These are phyloP conservation scores for Oidiodendron maius DNA, from an alignment of 495 filamentous ascomycete genomes.

Conservation along the genomic window DNA sequence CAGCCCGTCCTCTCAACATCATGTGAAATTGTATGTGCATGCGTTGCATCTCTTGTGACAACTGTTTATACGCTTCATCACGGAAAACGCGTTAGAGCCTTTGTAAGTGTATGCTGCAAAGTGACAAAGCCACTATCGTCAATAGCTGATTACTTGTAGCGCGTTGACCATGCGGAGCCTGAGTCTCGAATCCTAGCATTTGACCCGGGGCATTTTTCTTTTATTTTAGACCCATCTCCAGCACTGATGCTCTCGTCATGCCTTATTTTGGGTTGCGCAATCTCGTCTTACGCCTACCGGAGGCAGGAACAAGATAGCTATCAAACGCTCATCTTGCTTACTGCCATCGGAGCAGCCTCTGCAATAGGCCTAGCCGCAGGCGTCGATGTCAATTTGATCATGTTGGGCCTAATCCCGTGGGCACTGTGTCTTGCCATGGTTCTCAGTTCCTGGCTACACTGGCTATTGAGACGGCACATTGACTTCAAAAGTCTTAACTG, in stretches of 20 bases:
- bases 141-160: no score
- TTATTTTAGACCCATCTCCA: conserved; percentile 27
- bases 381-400: conserved; percentile 31
- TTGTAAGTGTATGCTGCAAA: neutral
- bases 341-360: conserved; percentile 25
- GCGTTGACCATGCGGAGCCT: neutral
- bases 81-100: conserved; percentile 8
- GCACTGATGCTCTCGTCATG: conserved; percentile 37
- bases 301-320: conserved; percentile 32
- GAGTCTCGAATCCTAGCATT: conserved; percentile 1
- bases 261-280: conserved; percentile 36
- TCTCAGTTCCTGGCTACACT: conserved; percentile 22
- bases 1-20: conserved; percentile 11
- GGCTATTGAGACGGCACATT: conserved; percentile 2
- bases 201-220: conserved; percentile 15
- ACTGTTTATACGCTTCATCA: conserved; percentile 11
- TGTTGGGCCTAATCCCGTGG: conserved; percentile 37
- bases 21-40: conserved; percentile 15
- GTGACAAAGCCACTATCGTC: neutral
- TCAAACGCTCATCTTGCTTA: conserved; percentile 32
- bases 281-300: conserved; percentile 38
- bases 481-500: neutral
- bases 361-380: conserved; percentile 26
- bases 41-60: conserved; percentile 4
- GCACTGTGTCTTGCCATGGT: conserved; percentile 36